These are phyloP conservation scores for Endogone sp. DNA, from an alignment of 192 early-diverging fungal genomes.

Conservation along the genomic window DNA sequence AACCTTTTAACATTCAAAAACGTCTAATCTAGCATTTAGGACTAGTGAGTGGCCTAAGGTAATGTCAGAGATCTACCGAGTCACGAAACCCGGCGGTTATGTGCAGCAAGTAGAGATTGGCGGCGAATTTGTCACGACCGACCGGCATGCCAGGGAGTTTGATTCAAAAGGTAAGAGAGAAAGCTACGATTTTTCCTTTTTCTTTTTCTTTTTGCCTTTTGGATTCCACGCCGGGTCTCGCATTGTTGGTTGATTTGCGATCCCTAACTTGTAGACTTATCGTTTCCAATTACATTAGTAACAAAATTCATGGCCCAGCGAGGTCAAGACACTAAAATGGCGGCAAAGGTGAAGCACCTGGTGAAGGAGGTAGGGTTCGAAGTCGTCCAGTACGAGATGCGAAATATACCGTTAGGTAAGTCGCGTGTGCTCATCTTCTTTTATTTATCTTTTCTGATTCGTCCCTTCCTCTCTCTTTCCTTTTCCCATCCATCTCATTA, in stretches of 20 bases:
- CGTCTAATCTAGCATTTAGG: too few species aligned
- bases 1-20: too few species aligned
- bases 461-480: too few species aligned
- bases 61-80: background rate
- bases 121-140: background rate
- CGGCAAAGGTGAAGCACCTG: background rate
- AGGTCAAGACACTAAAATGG: background rate
- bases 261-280: background rate
- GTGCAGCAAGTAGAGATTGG: background rate
- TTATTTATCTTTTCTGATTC: background rate
- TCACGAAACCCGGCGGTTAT: background rate
- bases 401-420: background rate
- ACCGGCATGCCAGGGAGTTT: background rate
- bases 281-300: background rate
- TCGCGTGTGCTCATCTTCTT: background rate
- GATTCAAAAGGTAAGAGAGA: background rate
- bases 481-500: too few species aligned
- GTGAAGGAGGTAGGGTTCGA: background rate
- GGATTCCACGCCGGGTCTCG: too few species aligned
- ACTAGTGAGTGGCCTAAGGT: background rate
- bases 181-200: background rate
- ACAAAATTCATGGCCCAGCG: background rate
- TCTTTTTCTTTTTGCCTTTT: too few species aligned
- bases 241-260: too few species aligned
- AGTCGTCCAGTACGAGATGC: background rate